A percentile compares a stretch with the other conserved stretches of the same genome.
Evolutionary conservation across 2,329 filamentous ascomycete species (phyloP).

Genomic region (Pestalotiopsis sp.): DNA sequence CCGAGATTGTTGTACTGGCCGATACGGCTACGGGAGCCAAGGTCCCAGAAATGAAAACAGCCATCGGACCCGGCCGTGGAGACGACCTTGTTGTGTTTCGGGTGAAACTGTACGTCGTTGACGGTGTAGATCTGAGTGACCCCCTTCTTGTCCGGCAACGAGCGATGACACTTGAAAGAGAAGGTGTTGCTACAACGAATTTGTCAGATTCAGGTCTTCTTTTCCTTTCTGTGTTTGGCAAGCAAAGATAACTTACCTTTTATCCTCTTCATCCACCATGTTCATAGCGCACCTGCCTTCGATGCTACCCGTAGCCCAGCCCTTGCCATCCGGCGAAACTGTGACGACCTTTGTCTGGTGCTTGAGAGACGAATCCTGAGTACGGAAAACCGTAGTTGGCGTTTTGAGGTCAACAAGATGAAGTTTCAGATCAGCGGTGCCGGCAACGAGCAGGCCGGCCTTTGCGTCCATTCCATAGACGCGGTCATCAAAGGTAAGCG

Average conservation of each 20-base stretch:
- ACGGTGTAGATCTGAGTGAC: slow-evolving; percentile 32
- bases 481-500: slow-evolving; percentile 51
- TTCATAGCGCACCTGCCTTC: slow-evolving; percentile 31
- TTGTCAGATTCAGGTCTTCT: background rate
- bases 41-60: slow-evolving; percentile 57
- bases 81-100: slow-evolving; percentile 20
- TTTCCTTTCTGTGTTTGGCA: too few relatives aligned
- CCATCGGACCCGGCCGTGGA: slow-evolving; percentile 40
- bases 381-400: slow-evolving; percentile 21
- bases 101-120: slow-evolving; percentile 35
- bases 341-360: slow-evolving; percentile 32
- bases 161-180: slow-evolving; percentile 37
- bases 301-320: slow-evolving; percentile 32
- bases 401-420: slow-evolving; percentile 35
- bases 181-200: slow-evolving; percentile 20
- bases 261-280: slow-evolving; percentile 21
- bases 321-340: slow-evolving; percentile 27
- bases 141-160: slow-evolving; percentile 14
- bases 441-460: slow-evolving; percentile 30
- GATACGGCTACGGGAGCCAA: slow-evolving; percentile 49
- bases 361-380: slow-evolving; percentile 25
- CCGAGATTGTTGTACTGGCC: slow-evolving; percentile 55
- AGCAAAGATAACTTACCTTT: slow-evolving; percentile 18
- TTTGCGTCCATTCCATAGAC: slow-evolving; percentile 41
- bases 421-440: slow-evolving; percentile 32